These are phyloP conservation scores for Juglanconis sp. DNA, from an alignment of 2,329 filamentous ascomycete genomes.

Conservation along the genomic window DNA sequence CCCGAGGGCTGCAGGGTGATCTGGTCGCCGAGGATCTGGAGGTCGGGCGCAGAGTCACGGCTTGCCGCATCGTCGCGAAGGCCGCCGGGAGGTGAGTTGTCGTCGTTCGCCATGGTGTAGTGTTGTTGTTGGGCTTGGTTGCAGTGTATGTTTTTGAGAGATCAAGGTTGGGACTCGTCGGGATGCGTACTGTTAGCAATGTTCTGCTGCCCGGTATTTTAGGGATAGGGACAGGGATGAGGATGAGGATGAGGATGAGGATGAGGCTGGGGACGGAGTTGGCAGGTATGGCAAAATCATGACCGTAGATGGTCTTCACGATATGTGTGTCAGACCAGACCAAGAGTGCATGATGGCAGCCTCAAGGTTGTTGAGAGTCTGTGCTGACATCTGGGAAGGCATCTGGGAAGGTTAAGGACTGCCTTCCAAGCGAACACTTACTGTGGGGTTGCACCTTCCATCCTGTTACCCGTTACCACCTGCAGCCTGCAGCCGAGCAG, in stretches of 20 bases:
- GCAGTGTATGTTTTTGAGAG: no score
- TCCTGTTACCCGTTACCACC: neutral
- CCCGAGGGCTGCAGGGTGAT: conserved; percentile 73
- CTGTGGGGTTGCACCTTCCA: neutral
- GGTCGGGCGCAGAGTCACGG: conserved; percentile 63
- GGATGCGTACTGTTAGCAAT: no score
- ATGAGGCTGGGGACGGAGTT: neutral
- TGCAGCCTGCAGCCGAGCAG: neutral
- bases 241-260: no score
- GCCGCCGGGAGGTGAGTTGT: conserved; percentile 12
- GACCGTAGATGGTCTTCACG: neutral
- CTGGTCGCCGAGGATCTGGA: conserved; percentile 72
- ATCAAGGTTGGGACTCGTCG: no score
- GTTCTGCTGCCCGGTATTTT: no score
- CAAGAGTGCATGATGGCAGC: neutral
- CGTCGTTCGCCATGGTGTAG: conserved; percentile 33
- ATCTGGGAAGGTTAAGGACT: neutral
- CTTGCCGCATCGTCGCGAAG: conserved; percentile 32
- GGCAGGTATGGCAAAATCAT: neutral
- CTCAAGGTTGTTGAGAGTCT: neutral
- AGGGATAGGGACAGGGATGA: no score
- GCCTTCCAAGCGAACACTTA: no score
- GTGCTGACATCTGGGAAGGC: neutral
- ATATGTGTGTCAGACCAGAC: neutral
- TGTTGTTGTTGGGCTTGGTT: neutral